Base-by-base conservation (phyloP, 164 flowering plant species). In the Berberis vulgaris region DNA sequence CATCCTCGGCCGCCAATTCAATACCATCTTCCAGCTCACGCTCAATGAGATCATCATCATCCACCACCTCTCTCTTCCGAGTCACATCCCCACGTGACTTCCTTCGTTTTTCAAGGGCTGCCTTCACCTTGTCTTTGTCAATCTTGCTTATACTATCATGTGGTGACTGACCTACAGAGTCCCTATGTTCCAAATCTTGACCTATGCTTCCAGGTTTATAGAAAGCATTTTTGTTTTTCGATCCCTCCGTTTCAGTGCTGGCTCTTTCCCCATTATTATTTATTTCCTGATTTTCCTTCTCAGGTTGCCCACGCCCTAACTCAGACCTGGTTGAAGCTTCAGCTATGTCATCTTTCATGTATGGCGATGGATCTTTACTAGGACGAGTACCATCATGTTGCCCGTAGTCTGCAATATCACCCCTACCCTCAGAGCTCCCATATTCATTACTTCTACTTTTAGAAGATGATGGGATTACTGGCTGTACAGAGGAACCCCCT, bases 11-110 rank as follows among this genome's bases (percentile, higher is more conserved):
- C 0, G 94, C 89, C 70, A 86, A 56, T 70, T 88, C 97, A 57
- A 94, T 70, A 5, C 92, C 98, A 69, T 83, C 94, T 72, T 94
- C 98, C 62, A 94, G 75, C 73, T 86, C 95, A 64, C 85, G 79
- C 80, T 88, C 96, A 69, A 91, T 87, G 41, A 89, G 80, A 71
- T 84, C 97, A 81, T 85, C 86, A 50, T 91, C 97, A 76, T 93
- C 97, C 83, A 86, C 73, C 58, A 79, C 43, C 45, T 88, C 95
- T 43, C 57, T 79, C 70, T 80, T 87, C 41, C 75, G 70, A 6
- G 79, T 68, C 12, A 70, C 66, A n/a, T 82, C 89, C 10, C 79
- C 79, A 43, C 83, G 84, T 6, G 79, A 68, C 69, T 88, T 88
- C 76, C 73, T 84, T 39, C 81, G 70, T 70, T 89, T 86, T 76